phyloP scores from a whole-genome alignment of 192 early-diverging fungal genomes.

The Coemansia sp. region DNA sequence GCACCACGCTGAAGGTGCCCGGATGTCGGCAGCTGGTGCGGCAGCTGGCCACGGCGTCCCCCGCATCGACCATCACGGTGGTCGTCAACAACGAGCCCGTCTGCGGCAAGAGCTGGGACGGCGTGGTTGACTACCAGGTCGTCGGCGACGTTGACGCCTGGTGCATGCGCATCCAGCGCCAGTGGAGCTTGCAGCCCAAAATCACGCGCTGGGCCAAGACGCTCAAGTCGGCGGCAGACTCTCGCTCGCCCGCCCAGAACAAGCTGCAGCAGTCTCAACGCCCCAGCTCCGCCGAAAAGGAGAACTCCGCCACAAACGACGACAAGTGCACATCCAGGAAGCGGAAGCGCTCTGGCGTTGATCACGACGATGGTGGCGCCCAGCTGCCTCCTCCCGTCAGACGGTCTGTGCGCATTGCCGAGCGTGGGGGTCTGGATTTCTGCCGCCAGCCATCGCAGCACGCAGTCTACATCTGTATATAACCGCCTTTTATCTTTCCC shows the following conservation, averaged over 20 bases:
- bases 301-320: background rate
- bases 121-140: slow-evolving; percentile 50
- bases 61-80: slow-evolving; percentile 24
- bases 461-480: slow-evolving; percentile 30
- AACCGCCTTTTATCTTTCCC: background rate
- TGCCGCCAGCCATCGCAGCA: slow-evolving; percentile 6
- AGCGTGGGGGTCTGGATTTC: slow-evolving; percentile 13
- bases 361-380: background rate
- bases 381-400: slow-evolving; percentile 12
- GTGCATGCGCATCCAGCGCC: slow-evolving; percentile 39
- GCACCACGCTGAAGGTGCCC: slow-evolving; percentile 58
- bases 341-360: slow-evolving; percentile 7
- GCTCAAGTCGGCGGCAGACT: slow-evolving; percentile 15
- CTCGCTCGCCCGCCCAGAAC: background rate
- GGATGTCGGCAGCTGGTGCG: slow-evolving; percentile 53
- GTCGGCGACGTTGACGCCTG: slow-evolving; percentile 53
- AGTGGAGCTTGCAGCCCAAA: slow-evolving; percentile 45
- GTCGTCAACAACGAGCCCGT: slow-evolving; percentile 54
- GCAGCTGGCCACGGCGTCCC: slow-evolving; percentile 36
- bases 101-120: slow-evolving; percentile 50
- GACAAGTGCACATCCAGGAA: background rate
- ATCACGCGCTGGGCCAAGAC: slow-evolving; percentile 46
- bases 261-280: background rate
- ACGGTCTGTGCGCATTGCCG: slow-evolving; percentile 42
- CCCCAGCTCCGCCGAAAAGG: background rate